Base-by-base conservation (phyloP, 2,329 filamentous ascomycete species). In the Fonsecaea multimorphosa region DNA sequence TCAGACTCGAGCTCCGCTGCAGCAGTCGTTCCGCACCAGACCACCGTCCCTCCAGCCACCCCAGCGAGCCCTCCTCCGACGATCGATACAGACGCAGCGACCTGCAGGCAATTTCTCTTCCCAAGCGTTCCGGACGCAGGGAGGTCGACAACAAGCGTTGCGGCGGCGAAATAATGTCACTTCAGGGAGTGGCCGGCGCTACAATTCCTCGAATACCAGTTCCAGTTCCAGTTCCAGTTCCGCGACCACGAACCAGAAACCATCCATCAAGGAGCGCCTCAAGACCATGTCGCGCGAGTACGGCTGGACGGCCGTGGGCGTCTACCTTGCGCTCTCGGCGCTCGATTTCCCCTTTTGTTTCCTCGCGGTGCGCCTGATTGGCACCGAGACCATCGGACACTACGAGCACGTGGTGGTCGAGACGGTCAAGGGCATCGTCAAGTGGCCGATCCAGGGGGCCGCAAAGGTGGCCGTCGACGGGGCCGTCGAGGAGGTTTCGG, bases 301-400 rank as follows among this genome's bases (percentile, higher is more conserved):
- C 78, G 95, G 95, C 46, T 98, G 93, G 92, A 86, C 91, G 2
- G 93, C 93, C 0, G 79, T 97, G 4, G 94, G 93, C n/a, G 91
- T 99, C 14, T 99, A 99, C 78, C 78, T 97, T 11, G 84, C 83
- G 0, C 80, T 99, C 61, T 93, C 91, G 49, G 90, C 91, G 40
- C 80, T 97, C 58, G 95, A 99, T 79, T 96, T 98, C 71, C 95
- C 95, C 0, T 91, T 98, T 76, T 98, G 94, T 80, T 99, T 97
- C 80, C 79, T 96, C 61, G 87, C 95, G 9, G 95, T 99, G 54
- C 86, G 89, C 64, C 81, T 88, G 59, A 85, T 97, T 1, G 95
- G 95, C 16, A 91, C 91, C 0, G 95, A 99, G 29, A 86, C 86
- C 62, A 95, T 99, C 73, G 93, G 92, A 6, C 75, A 80, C 61